phyloP scores from a whole-genome alignment of 345 rosid genomes.

The Boechera stricta region DNA sequence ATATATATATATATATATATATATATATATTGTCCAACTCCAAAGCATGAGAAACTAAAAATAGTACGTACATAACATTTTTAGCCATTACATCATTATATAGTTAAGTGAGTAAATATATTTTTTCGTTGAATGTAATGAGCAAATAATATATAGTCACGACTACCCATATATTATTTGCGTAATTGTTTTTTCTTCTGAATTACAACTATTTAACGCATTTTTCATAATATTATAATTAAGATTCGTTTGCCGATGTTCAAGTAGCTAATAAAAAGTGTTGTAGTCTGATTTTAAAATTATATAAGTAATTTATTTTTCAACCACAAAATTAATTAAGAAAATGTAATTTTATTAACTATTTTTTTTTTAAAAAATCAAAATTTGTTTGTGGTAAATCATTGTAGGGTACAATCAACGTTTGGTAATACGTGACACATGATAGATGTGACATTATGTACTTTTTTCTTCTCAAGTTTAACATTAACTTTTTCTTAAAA shows the following conservation, averaged over 20 bases:
- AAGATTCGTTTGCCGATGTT: background rate
- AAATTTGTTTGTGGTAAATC: background rate
- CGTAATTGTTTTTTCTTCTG: background rate
- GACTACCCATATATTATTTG: background rate
- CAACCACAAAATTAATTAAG: background rate
- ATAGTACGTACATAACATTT: background rate
- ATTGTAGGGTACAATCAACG: background rate
- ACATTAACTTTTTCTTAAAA: background rate
- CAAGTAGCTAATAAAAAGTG: background rate
- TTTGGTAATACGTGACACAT: constrained; percentile 4
- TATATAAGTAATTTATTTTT: background rate
- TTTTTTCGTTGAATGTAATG: background rate
- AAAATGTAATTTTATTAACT: background rate
- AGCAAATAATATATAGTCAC: too few relatives aligned
- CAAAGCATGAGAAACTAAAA: background rate
- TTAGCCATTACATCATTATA: background rate
- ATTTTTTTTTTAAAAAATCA: background rate
- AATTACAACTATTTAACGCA: background rate
- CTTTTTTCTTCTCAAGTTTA: background rate
- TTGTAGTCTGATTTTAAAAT: background rate
- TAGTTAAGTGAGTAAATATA: background rate
- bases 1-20: too few relatives aligned
- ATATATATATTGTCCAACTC: background rate
- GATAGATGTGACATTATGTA: background rate
- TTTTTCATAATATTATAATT: background rate